A percentile compares a stretch with the other conserved stretches of the same genome.
These are phyloP conservation scores for Moniliella sp. DNA, from an alignment of 1,284 basidiomycete species.

Conservation along the genomic window DNA sequence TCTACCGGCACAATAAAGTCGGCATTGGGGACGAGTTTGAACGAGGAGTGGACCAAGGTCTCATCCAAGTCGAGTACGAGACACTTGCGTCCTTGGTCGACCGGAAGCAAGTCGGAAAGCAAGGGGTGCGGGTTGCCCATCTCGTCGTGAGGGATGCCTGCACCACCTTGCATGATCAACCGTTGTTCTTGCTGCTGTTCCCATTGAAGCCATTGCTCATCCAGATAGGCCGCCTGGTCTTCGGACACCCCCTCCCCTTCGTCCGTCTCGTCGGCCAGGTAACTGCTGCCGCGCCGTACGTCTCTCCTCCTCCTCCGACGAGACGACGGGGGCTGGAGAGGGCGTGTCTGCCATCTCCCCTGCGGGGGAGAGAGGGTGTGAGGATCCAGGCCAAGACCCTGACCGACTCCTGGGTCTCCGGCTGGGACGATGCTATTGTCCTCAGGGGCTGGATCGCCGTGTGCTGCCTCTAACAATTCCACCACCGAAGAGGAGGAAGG, in stretches of 20 bases:
- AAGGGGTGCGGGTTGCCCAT: slow-evolving; percentile 63
- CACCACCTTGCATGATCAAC: slow-evolving; percentile 56
- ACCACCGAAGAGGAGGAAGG: too few relatives aligned
- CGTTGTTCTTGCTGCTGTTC: slow-evolving; percentile 56
- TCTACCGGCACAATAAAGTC: slow-evolving; percentile 97
- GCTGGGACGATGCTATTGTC: too few relatives aligned
- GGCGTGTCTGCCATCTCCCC: neutral
- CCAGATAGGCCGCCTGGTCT: slow-evolving; percentile 29
- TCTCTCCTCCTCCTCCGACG: slow-evolving; percentile 4
- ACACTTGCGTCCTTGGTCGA: slow-evolving; percentile 68
- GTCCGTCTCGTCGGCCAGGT: slow-evolving; percentile 30
- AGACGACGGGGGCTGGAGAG: slow-evolving; percentile 7
- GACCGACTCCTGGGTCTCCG: too few relatives aligned
- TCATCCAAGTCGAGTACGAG: slow-evolving; percentile 78
- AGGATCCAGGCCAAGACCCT: neutral
- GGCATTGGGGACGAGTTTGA: slow-evolving; percentile 55
- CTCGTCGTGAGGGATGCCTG: slow-evolving; percentile 57
- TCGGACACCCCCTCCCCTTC: slow-evolving; percentile 37
- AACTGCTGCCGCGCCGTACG: slow-evolving; percentile 8
- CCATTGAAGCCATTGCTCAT: slow-evolving; percentile 36
- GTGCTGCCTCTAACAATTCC: too few relatives aligned
- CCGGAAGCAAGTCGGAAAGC: slow-evolving; percentile 50
- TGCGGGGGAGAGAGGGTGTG: neutral
- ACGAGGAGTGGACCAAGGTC: slow-evolving; percentile 56
- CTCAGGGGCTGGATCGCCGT: too few relatives aligned